A percentile compares a stretch with the other conserved stretches of the same genome.
phyloP scores from a whole-genome alignment of 805 yeast genomes.

The Sungouiella blattae region DNA sequence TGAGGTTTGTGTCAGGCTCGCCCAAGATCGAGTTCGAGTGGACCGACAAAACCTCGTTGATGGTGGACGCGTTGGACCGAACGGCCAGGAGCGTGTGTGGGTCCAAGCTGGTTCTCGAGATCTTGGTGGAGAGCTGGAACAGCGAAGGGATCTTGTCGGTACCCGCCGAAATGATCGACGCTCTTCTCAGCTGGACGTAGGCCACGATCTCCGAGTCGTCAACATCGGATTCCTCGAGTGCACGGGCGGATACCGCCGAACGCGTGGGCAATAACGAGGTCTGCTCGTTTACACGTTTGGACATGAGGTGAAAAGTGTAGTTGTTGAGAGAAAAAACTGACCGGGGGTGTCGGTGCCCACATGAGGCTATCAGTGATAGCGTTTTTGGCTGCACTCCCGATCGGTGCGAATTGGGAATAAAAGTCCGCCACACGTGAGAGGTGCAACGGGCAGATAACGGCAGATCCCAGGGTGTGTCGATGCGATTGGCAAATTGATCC shows the following conservation, averaged over 20 bases:
- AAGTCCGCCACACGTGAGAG: too few species aligned
- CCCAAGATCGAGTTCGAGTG: conserved; percentile 16
- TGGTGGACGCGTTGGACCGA: conserved; percentile 6
- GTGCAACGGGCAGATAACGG: too few species aligned
- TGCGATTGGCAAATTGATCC: too few species aligned
- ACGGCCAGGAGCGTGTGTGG: conserved; percentile 6
- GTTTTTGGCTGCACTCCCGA: too few species aligned
- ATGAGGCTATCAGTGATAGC: too few species aligned
- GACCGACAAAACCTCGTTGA: conserved; percentile 22
- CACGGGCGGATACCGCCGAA: neutral
- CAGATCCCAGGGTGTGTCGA: too few species aligned
- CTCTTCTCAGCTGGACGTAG: conserved; percentile 37
- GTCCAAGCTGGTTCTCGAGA: conserved; percentile 14
- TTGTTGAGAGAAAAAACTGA: too few species aligned
- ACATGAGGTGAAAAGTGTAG: too few species aligned
- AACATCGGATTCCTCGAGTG: conserved; percentile 8
- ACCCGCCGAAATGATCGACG: conserved; percentile 34
- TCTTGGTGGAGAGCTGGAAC: conserved; percentile 13
- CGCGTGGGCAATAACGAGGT: neutral
- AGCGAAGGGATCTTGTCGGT: conserved; percentile 15
- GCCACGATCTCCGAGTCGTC: conserved; percentile 36
- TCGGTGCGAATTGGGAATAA: too few species aligned
- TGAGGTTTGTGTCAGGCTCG: conserved; percentile 42
- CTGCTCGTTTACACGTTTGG: too few species aligned
- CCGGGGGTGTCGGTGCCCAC: too few species aligned